Evolutionary conservation across 371 early-diverging fungal genomes (phyloP).

Genomic region (Vairimorpha necatrix): DNA sequence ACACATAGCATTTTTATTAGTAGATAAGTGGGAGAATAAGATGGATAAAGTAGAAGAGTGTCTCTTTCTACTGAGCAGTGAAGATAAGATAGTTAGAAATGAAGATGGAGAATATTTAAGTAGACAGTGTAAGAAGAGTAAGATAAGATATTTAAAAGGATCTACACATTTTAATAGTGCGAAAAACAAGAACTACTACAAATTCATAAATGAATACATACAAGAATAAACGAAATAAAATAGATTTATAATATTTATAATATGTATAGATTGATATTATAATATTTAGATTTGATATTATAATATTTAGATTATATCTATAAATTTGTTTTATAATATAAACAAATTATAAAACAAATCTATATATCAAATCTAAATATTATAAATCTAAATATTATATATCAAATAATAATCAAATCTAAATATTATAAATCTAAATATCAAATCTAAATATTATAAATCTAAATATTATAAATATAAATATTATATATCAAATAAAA

Average conservation of each 20-base stretch:
- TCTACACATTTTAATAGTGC: constrained; percentile 4
- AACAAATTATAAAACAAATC: not conserved
- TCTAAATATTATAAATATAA: too few relatives aligned
- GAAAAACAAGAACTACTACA: not conserved
- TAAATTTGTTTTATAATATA: not conserved
- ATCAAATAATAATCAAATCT: too few relatives aligned
- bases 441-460: too few relatives aligned
- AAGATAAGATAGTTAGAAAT: not conserved
- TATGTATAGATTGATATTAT: not conserved
- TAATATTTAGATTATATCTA: too few relatives aligned
- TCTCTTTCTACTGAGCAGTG: not conserved
- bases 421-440: too few relatives aligned
- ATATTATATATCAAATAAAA: too few relatives aligned
- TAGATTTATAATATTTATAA: not conserved
- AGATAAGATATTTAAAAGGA: not conserved
- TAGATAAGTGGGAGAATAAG: not conserved
- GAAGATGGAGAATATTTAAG: not conserved
- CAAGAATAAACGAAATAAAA: not conserved
- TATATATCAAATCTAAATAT: not conserved
- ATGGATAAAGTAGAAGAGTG: not conserved
- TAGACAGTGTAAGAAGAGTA: not conserved
- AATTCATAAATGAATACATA: not conserved
- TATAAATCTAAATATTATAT: not conserved
- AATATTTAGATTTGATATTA: not conserved
- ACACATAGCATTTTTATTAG: not conserved